Base-by-base conservation (phyloP, 495 filamentous ascomycete genomes). In the Daldinia grandis region DNA sequence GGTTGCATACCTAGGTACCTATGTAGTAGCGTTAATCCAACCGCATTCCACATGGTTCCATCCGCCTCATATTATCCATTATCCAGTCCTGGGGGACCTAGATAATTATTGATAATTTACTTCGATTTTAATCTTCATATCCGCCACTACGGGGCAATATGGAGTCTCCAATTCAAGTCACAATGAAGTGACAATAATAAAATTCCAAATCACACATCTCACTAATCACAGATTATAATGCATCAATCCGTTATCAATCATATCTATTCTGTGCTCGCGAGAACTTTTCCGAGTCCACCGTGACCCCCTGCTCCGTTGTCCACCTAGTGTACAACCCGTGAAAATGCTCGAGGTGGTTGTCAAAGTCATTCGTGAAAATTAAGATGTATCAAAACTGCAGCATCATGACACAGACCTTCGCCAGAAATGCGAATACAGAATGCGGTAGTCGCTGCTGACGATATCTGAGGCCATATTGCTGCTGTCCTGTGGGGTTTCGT, bases 291-390 rank as follows among this genome's bases (percentile, higher is more conserved):
- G 73, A 72, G 73, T 65, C 67, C 68, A 69, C 63, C 64, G 44
- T 69, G 66, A 74, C 72, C 66, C 67, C 64, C 44, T 35, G 28
- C 63, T 71, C 72, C 66, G 68, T 71, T 65, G 49, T 56, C 73
- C 70, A 74, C 69, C 70, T 77, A 77, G 73, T 77, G 75, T 77
- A 77, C 75, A 77, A 76, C 53, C 68, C 71, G 65, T 74, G 62
- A 77, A 75, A 72, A 74, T 74, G 73, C 73, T 72, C 68, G 68
- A 63, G 75, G 65, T 59, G 66, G 66, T 73, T 60, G 62, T 66
- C 61, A 71, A 58, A 62, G 64, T 74, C 44, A 71, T 68, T 62
- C 72, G 49, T 67, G 40, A 69, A 71, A 71, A 71, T 51, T 58
- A 72, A 35, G 38, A 58, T 73, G 53, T 64, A 38, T 64, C 57